Conservation (phyloP, 2,329 filamentous ascomycete genomes). For the Phoma sp. region DNA sequence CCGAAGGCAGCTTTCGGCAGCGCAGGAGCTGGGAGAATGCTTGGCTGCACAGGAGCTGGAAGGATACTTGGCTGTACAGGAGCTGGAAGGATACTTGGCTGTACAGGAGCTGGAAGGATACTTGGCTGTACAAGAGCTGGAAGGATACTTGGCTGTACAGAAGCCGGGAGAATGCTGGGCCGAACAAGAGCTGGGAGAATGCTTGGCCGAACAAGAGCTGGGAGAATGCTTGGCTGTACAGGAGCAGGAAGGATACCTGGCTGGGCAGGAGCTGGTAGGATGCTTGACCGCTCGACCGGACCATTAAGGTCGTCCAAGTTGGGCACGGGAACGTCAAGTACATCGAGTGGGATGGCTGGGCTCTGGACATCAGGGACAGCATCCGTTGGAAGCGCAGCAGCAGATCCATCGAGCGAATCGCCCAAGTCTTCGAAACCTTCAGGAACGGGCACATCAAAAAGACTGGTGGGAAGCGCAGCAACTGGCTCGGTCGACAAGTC, state of each 20-base stretch:
- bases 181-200: not conserved
- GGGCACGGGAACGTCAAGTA: not conserved
- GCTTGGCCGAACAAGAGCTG: not conserved
- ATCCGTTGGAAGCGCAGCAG: not conserved
- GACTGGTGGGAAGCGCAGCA: not conserved
- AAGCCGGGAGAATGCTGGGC: too few relatives aligned
- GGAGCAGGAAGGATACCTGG: too few relatives aligned
- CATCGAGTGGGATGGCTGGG: not conserved
- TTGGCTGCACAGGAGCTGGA: too few relatives aligned
- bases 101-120: too few relatives aligned
- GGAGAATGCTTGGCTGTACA: too few relatives aligned
- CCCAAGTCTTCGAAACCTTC: not conserved
- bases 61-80: too few relatives aligned
- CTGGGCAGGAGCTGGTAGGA: not conserved
- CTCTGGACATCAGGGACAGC: not conserved
- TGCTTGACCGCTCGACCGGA: not conserved
- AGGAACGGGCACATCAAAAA: not conserved
- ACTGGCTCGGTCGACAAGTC: not conserved
- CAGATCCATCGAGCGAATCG: not conserved
- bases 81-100: too few relatives aligned
- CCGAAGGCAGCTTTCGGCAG: slow-evolving; percentile 2
- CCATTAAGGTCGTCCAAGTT: not conserved
- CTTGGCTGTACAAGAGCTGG: not conserved
- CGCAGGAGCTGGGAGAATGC: not conserved
- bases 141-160: not conserved